Percentiles rank a stretch among this genome's conserved stretches.
These are phyloP conservation scores for Cytospora leucostoma DNA, from an alignment of 2,329 filamentous ascomycete genomes.

Conservation along the genomic window DNA sequence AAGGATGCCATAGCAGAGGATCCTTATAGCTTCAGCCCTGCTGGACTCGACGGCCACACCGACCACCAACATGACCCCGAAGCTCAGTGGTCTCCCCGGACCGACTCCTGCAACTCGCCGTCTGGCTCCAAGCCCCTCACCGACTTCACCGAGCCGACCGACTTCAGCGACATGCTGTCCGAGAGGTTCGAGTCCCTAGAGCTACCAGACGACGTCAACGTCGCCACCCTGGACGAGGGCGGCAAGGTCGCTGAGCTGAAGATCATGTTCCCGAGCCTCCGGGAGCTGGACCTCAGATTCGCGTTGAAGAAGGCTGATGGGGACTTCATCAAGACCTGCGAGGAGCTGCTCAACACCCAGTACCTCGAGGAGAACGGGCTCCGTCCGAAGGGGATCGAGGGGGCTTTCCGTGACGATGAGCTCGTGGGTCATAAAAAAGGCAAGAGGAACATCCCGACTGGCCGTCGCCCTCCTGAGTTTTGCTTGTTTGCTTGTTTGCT, in stretches of 20 bases:
- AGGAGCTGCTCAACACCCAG: constrained; percentile 77
- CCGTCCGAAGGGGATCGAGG: constrained; percentile 76
- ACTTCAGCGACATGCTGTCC: constrained; percentile 25
- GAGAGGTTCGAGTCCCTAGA: constrained; percentile 31
- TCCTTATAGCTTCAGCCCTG: constrained; percentile 75
- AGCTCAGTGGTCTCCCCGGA: constrained; percentile 12
- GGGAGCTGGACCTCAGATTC: constrained; percentile 64
- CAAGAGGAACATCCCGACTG: constrained; percentile 29
- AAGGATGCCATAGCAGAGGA: constrained; percentile 67
- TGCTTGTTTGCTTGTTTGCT: no score
- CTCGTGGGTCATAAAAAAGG: constrained; percentile 40
- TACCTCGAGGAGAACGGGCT: constrained; percentile 71
- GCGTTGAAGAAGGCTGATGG: constrained; percentile 68
- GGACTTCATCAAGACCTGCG: constrained; percentile 70
- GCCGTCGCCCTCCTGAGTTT: not conserved
- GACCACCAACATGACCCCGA: constrained; percentile 31
- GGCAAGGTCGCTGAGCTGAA: constrained; percentile 65
- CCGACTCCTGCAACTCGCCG: constrained; percentile 15
- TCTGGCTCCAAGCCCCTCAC: constrained; percentile 23
- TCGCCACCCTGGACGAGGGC: constrained; percentile 52
- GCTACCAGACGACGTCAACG: constrained; percentile 34
- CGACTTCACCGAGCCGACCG: constrained; percentile 23
- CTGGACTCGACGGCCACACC: constrained; percentile 56
- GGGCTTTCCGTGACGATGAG: constrained; percentile 65
- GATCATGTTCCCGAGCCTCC: constrained; percentile 72